Evolutionary conservation across 441 rosid species (phyloP), one percentile per base, ranked within the genome.

Genomic region (Euphorbia celastroides): DNA sequence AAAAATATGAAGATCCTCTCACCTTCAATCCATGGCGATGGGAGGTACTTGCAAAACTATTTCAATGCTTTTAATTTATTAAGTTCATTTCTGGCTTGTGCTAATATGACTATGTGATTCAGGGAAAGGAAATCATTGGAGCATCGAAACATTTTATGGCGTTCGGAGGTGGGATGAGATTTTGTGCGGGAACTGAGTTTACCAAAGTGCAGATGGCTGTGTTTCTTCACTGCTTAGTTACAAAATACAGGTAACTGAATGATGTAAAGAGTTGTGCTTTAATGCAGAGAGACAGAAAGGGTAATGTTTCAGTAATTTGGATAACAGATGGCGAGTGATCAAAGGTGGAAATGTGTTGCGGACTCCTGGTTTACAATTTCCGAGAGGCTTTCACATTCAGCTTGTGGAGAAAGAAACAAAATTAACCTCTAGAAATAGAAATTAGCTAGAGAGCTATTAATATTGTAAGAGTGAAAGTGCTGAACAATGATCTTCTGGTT

Each of bases 121-220:
- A 94, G 99, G 97, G 88, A 55, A 70, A 68, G 70, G 89, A 82
- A 64, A 36, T 48, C 69, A 84, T 62, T 68, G 79, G 81, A 9
- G 92, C 87, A 44, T 74, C 99, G 5, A 94, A 86, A 67, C 74
- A 82, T 66, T 94, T 94, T 87, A 94, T 94, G 99, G 99, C 97
- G 41, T 94, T 94, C 72, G 99, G 99, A 46, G 99, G 98, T 7
- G 99, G 99, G 64, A 82, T 89, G 97, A 87, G 97, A 77, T 88
- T 94, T 70, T 94, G 99, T 65, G 96, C 92, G 5, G 99, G 99
- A 73, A 82, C 99, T 14, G 97, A 91, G 65, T 94, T 94, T 76
- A 83, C 97, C 12, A 94, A 87, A 74, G 79, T 87, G 75, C 97
- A 94, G 78, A 88, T 89, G 97, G 99, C 97, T 12, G 88, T 85